These are phyloP conservation scores for Amanita rubescens DNA, from an alignment of 768 basidiomycete species.

Conservation along the genomic window DNA sequence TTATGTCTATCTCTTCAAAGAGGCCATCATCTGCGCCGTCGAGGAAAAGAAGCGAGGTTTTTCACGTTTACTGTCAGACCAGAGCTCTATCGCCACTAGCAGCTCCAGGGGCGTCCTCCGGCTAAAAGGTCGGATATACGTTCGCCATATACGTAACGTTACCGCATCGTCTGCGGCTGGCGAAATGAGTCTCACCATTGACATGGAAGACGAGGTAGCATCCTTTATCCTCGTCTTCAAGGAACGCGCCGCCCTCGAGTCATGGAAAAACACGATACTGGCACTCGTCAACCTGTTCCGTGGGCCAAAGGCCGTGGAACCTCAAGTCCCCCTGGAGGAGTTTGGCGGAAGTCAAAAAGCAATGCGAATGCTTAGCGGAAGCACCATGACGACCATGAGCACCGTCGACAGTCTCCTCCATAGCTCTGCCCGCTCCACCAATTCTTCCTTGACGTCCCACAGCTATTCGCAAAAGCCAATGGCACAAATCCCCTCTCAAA, in stretches of 20 bases:
- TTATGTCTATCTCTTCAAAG: slow-evolving; percentile 93
- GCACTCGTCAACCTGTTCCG: slow-evolving; percentile 69
- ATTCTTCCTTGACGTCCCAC: slow-evolving; percentile 71
- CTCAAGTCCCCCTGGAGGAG: slow-evolving; percentile 56
- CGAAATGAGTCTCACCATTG: slow-evolving; percentile 91
- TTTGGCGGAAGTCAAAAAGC: slow-evolving; percentile 74
- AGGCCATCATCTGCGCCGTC: slow-evolving; percentile 96
- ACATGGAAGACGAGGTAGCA: slow-evolving; percentile 96
- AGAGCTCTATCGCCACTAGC: slow-evolving; percentile 34
- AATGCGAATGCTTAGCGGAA: slow-evolving; percentile 74
- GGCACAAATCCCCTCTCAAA: slow-evolving; percentile 31
- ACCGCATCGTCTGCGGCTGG: slow-evolving; percentile 69
- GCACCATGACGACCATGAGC: slow-evolving; percentile 57
- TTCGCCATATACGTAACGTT: slow-evolving; percentile 88
- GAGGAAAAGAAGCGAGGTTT: slow-evolving; percentile 89
- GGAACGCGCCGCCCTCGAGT: slow-evolving; percentile 80
- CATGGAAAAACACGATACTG: slow-evolving; percentile 83
- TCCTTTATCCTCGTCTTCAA: slow-evolving; percentile 96
- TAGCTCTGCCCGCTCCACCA: slow-evolving; percentile 50
- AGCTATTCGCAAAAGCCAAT: slow-evolving; percentile 35
- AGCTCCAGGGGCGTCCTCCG: slow-evolving; percentile 67
- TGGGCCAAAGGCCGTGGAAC: slow-evolving; percentile 27
- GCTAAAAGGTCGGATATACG: slow-evolving; percentile 92
- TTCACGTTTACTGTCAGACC: slow-evolving; percentile 63
- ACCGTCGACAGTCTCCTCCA: slow-evolving; percentile 65